Evolutionary conservation across 345 rosid genomes (phyloP).

Genomic region (Gynandropsis gynandra): DNA sequence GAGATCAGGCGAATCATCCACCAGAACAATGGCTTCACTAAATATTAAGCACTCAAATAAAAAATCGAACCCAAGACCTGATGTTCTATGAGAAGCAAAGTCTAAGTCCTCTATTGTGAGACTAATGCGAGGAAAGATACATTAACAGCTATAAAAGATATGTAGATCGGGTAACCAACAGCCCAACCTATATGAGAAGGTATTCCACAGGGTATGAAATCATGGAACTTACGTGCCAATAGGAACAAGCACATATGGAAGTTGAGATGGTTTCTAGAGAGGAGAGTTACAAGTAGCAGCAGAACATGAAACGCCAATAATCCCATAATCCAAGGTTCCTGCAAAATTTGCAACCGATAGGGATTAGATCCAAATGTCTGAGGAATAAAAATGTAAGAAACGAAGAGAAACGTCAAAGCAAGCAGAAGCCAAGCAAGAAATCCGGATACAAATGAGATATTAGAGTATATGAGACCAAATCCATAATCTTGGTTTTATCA

Average conservation of each 20-base stretch:
- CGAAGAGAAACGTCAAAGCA: not conserved
- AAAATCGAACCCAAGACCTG: too few relatives aligned
- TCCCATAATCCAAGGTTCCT: constrained; percentile 84
- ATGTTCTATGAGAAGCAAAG: not conserved
- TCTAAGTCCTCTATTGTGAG: not conserved
- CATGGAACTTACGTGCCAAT: constrained; percentile 51
- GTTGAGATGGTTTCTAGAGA: constrained; percentile 61
- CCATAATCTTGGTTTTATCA: too few relatives aligned
- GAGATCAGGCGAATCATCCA: too few relatives aligned
- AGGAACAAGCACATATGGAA: constrained; percentile 85
- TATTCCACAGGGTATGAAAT: too few relatives aligned
- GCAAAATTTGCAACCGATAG: not conserved
- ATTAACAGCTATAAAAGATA: not conserved
- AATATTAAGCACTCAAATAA: too few relatives aligned
- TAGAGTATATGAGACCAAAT: too few relatives aligned
- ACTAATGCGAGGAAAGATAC: not conserved
- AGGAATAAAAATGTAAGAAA: not conserved
- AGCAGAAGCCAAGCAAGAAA: not conserved
- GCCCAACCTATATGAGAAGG: not conserved
- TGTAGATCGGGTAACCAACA: not conserved
- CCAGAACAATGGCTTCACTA: too few relatives aligned
- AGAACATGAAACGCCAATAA: constrained; percentile 53
- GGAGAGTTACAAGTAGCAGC: constrained; percentile 42
- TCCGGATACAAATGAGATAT: too few relatives aligned
- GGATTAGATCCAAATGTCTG: not conserved